Evolutionary conservation across 352 stramenopile species (phyloP).

Genomic region (Globisporangium sylvaticum): DNA sequence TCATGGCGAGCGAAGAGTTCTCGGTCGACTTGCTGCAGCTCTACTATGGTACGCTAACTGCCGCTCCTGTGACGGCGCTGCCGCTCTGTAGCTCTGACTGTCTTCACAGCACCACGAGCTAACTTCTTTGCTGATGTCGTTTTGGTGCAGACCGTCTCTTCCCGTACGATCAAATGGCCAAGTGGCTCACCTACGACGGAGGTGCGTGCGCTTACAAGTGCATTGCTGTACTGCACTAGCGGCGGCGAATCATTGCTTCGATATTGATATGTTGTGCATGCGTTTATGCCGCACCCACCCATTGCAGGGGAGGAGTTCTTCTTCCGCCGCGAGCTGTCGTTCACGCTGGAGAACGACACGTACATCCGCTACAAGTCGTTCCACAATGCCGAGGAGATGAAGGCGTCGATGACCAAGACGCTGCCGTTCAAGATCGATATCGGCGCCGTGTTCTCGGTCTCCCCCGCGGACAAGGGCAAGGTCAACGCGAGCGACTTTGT

Average conservation of each 20-base stretch:
- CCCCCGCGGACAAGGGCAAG: slow-evolving; percentile 82
- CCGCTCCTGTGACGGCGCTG: neutral
- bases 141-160: slow-evolving; percentile 68
- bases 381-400: slow-evolving; percentile 84
- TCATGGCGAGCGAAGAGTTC: slow-evolving; percentile 77
- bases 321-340: slow-evolving; percentile 95
- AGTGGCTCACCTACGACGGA: slow-evolving; percentile 82
- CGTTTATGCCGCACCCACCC: neutral
- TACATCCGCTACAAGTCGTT: slow-evolving; percentile 99
- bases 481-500: slow-evolving; percentile 86
- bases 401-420: slow-evolving; percentile 85
- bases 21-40: slow-evolving; percentile 81
- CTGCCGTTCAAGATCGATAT: slow-evolving; percentile 99
- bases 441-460: slow-evolving; percentile 93
- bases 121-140: neutral
- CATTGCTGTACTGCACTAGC: neutral
- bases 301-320: slow-evolving; percentile 70
- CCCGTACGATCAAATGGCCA: slow-evolving; percentile 79
- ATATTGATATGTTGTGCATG: neutral
- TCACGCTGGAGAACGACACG: slow-evolving; percentile 97
- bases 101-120: neutral
- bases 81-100: neutral
- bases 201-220: slow-evolving; percentile 23
- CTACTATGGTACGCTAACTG: slow-evolving; percentile 65
- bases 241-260: neutral